Conservation (phyloP, 2,329 filamentous ascomycete genomes). For the Neofusicoccum sp. region DNA sequence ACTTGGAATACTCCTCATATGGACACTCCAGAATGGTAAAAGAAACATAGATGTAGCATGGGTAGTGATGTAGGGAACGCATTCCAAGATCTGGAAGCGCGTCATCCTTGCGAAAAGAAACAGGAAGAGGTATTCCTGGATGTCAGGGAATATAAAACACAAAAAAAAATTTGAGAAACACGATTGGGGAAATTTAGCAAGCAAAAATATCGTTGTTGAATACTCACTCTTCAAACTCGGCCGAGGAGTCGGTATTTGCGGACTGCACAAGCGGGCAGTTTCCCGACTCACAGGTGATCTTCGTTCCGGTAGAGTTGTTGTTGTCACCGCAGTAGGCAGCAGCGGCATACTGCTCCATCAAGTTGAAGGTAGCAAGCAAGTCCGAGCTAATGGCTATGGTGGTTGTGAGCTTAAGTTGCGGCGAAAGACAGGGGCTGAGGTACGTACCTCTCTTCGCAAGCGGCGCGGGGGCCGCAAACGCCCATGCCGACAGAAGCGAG, state of each 20-base stretch:
- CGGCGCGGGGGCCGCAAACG: not conserved
- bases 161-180: not conserved
- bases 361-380: constrained; percentile 13
- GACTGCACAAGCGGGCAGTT: constrained; percentile 20
- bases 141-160: no score
- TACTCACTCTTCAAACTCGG: constrained; percentile 39
- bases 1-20: not conserved
- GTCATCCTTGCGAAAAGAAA: no score
- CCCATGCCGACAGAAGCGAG: not conserved
- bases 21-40: no score
- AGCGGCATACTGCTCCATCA: constrained; percentile 43
- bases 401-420: not conserved
- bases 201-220: not conserved
- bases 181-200: not conserved
- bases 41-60: no score
- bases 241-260: constrained; percentile 38
- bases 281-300: not conserved
- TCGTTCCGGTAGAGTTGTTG: constrained; percentile 9
- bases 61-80: no score
- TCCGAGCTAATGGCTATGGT: constrained; percentile 10
- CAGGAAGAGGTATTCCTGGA: no score
- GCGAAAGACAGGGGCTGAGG: not conserved
- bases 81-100: no score
- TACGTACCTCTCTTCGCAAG: constrained; percentile 3
- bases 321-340: constrained; percentile 46